Percentiles rank a stretch among this genome's conserved stretches.
These are phyloP conservation scores for Amauroascus niger DNA, from an alignment of 2,329 filamentous ascomycete species.

Conservation along the genomic window DNA sequence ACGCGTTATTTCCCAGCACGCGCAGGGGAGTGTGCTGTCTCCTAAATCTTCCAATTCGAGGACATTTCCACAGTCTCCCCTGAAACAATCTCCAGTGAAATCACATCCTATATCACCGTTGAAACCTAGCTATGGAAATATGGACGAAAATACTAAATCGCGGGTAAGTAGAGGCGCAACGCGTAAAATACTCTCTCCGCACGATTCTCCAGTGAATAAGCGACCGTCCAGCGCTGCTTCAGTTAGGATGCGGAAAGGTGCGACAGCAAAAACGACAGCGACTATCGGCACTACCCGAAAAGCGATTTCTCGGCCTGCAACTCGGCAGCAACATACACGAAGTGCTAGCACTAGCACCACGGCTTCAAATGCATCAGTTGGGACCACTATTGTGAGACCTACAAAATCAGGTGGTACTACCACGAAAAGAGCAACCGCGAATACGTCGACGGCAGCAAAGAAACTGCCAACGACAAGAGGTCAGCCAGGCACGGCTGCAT, in stretches of 20 bases:
- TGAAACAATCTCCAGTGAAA: conserved; percentile 33
- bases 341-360: conserved; percentile 28
- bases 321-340: conserved; percentile 32
- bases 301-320: conserved; percentile 28
- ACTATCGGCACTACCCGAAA: conserved; percentile 23
- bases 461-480: conserved; percentile 2
- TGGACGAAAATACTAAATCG: conserved; percentile 7
- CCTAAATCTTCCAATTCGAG: conserved; percentile 75
- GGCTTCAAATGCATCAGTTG: conserved; percentile 31
- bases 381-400: conserved; percentile 31
- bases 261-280: conserved; percentile 13
- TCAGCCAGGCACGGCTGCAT: conserved; percentile 25
- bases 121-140: conserved; percentile 43
- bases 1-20: conserved; percentile 36
- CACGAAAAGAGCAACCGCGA: conserved; percentile 24
- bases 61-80: conserved; percentile 50
- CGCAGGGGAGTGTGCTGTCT: conserved; percentile 57
- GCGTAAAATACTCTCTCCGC: conserved; percentile 8
- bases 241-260: conserved; percentile 1
- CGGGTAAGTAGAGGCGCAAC: neutral
- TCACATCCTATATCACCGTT: conserved; percentile 45
- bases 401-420: conserved; percentile 19
- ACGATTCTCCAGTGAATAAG: conserved; percentile 1
- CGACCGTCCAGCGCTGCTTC: conserved; percentile 10
- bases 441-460: conserved; percentile 7